Evolutionary conservation across 2,329 filamentous ascomycete species (phyloP), one percentile per base, ranked within the genome.

Genomic region (Aspergillus latus): DNA sequence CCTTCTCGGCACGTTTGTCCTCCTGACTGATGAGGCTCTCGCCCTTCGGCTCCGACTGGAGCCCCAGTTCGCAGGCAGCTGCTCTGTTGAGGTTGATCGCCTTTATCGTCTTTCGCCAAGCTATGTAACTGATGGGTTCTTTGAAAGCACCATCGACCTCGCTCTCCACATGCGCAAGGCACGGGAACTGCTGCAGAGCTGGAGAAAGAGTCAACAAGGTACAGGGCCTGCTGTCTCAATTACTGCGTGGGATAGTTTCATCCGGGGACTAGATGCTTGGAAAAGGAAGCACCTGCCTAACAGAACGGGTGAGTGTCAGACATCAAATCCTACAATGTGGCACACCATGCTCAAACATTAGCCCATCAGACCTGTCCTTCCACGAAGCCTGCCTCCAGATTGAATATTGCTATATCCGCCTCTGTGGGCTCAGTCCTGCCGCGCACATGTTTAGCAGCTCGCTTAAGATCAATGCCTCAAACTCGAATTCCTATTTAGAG

Each of bases 391-490:
- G 52, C 21, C 45, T 54, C 2, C 34, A 54, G 11, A 49, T 54
- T 8, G 52, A 54, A 49, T 54, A 54, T 26, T 54, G 49, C 15
- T 54, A 54, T 13, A 30, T 54, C 28, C 43, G 52, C 1, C 36
- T 54, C 10, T 54, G 52, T 30, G 52, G 52, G 2, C 30, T 54
- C 2, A 54, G 52, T 34, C 52, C 52, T 2, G 44, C 52, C 1
- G 44, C 52, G 2, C 52, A 54, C 11, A 54, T 49, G 16, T 48
- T 49, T 28, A 54, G 21, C 21, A 29, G 29, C n/a, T 28, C 29
- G 21, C 21, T 21, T 21, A 21, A 21, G 21, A 21, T 21, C 21
- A 21, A 21, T 21, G 21, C 21, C 21, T 21, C 21, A 21, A 21
- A 21, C 21, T 21, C 21, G 21, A 21, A 21, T 21, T 21, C 21